phyloP scores from a whole-genome alignment of 225 moss, liverwort and hornwort species.

The Antitrichia curtipendula region DNA sequence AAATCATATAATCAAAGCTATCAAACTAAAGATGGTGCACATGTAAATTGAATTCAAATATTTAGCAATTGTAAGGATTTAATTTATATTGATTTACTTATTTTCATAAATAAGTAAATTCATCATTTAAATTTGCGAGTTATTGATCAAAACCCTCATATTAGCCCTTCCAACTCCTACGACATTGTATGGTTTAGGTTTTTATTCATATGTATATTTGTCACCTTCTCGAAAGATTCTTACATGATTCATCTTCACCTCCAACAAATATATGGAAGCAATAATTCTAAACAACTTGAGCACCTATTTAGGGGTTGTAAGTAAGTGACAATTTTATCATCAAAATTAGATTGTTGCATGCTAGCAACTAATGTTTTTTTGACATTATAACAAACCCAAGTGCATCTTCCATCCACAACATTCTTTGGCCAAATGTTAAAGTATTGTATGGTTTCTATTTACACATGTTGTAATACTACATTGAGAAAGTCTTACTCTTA shows the following conservation, averaged over 20 bases:
- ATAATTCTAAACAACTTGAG: not conserved
- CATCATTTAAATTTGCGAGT: not conserved
- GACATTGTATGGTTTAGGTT: not conserved
- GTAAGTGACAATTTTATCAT: not conserved
- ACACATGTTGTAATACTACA: not conserved
- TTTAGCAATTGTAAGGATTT: not conserved
- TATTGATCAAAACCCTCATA: not conserved
- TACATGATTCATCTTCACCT: not conserved
- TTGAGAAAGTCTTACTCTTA: not conserved
- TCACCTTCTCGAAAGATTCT: not conserved
- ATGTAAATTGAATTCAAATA: not conserved
- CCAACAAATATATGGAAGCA: not conserved
- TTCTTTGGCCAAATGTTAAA: not conserved
- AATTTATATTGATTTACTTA: no score
- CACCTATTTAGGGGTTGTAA: no score
- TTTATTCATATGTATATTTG: not conserved
- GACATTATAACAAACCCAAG: not conserved
- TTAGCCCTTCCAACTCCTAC: not conserved
- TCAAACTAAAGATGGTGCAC: not conserved
- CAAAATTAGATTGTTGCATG: not conserved
- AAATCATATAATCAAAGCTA: no score
- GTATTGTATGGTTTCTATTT: not conserved
- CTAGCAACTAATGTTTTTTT: rapidly evolving
- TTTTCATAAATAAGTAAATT: not conserved
- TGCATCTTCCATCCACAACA: not conserved